Evolutionary conservation across 345 rosid species (phyloP).

Genomic region (Dimocarpus longan): DNA sequence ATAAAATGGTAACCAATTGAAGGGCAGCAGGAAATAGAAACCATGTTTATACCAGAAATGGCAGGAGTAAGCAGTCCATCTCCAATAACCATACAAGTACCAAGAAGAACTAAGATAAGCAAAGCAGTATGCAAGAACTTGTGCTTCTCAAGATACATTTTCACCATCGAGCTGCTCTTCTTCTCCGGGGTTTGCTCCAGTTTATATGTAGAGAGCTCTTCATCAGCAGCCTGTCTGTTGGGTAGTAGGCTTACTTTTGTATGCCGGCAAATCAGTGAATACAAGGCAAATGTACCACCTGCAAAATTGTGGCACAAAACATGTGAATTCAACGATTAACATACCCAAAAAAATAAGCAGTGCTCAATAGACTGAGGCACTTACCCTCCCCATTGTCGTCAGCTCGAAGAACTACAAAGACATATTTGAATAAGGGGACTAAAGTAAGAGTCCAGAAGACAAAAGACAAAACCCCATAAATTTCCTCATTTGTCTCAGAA

Average conservation of each 20-base stretch:
- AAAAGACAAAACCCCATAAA: constrained; percentile 87
- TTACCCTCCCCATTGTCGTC: constrained; percentile 99
- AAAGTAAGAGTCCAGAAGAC: constrained; percentile 99
- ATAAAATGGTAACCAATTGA: constrained; percentile 2
- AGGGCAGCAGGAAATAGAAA: neutral
- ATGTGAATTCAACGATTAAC: neutral
- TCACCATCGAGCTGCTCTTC: constrained; percentile 62
- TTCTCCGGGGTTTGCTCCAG: constrained; percentile 75
- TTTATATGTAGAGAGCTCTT: constrained; percentile 94
- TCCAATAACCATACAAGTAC: constrained; percentile 99
- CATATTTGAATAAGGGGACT: constrained; percentile 89
- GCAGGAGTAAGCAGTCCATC: constrained; percentile 99
- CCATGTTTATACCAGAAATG: constrained; percentile 83
- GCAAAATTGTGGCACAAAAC: constrained; percentile 21
- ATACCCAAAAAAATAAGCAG: neutral
- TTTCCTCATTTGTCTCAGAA: constrained; percentile 94
- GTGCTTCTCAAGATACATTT: constrained; percentile 76
- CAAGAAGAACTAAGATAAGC: constrained; percentile 90
- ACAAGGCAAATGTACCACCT: constrained; percentile 98
- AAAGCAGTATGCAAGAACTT: constrained; percentile 86
- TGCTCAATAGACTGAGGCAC: neutral
- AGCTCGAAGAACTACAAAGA: constrained; percentile 92
- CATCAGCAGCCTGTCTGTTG: constrained; percentile 88
- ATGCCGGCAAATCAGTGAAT: constrained; percentile 91
- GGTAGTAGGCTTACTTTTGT: constrained; percentile 94